Evolutionary conservation across 805 yeast genomes (phyloP).

Genomic region (Citeromyces nyonsensis): DNA sequence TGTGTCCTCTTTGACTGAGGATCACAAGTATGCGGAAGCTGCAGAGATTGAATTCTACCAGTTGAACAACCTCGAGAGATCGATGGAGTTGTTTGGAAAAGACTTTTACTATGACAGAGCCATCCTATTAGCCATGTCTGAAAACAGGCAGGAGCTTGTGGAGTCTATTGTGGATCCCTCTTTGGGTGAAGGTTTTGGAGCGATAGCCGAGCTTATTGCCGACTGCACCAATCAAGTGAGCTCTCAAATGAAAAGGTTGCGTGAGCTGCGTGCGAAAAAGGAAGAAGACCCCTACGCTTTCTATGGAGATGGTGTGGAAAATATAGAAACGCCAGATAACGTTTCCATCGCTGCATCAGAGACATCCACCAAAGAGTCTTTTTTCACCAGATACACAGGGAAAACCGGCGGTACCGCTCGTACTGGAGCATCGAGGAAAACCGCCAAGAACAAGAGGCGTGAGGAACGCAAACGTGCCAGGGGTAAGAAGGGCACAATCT

Average conservation of each 20-base stretch:
- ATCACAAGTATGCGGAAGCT: conserved; percentile 64
- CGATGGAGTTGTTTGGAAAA: conserved; percentile 58
- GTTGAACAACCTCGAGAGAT: conserved; percentile 41
- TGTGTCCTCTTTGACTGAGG: conserved; percentile 43
- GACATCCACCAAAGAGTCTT: conserved; percentile 82
- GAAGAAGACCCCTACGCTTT: conserved; percentile 74
- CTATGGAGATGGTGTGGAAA: conserved; percentile 49
- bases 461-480: conserved; percentile 93
- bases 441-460: conserved; percentile 83
- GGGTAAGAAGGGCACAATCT: conserved; percentile 95
- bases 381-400: conserved; percentile 92
- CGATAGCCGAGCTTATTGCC: conserved; percentile 77
- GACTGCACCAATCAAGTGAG: conserved; percentile 79
- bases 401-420: conserved; percentile 92
- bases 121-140: conserved; percentile 39
- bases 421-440: conserved; percentile 88
- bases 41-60: conserved; percentile 60
- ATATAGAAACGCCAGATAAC: conserved; percentile 74
- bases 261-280: conserved; percentile 78
- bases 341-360: conserved; percentile 92
- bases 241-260: conserved; percentile 70
- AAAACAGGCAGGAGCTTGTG: conserved; percentile 26
- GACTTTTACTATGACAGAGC: conserved; percentile 68
- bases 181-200: conserved; percentile 78
- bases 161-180: conserved; percentile 53